Base-by-base conservation (phyloP, 2,329 filamentous ascomycete genomes). In the Colletotrichum godetiae region DNA sequence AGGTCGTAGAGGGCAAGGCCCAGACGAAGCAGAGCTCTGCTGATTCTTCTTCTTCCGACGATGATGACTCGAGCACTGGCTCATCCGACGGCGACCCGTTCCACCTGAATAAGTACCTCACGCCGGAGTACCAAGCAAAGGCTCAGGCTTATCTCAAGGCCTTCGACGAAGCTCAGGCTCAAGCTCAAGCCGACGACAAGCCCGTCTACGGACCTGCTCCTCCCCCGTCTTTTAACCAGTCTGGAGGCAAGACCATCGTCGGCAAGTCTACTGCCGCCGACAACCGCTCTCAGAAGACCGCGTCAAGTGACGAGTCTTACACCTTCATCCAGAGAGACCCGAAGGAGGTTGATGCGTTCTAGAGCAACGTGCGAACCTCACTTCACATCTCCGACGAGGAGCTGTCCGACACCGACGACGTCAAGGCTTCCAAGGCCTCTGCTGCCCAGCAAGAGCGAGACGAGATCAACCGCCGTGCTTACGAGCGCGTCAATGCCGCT, bases 321-420 rank as follows among this genome's bases (percentile, higher is more conserved):
- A 31, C 52, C n/a, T 67, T 74, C 52, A 63, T 72, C 15, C 61
- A 67, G 62, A 62, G 72, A 67, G 63, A 74, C 31, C 73, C 77
- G 12, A 67, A 72, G 27, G 80, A 81, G n/a, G 78, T 79, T n/a
- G 52, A 67, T 31, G 74, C 78, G 65, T 82, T 81, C 63, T 83
- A 80, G 81, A 69, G 75, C 11, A 74, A 78, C 73, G 79, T 82
- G 24, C 78, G 81, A 24, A 68, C 69, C 8, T 74, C 76, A 35
- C 77, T 83, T 10, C 77, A 78, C 65, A 77, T 82, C 37, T 75
- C 79, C 15, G 80, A 82, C 33, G 77, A 81, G 3, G 80, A 82
- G 24, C 27, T 80, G 0, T 70, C 67, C 1, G 67, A 66, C 19
- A 8, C 12, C 3, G 71, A 73, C 12, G 11, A 57, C n/a, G 29